A percentile compares a stretch with the other conserved stretches of the same genome.
These are phyloP conservation scores for Chrysanthemum makinoi DNA, from an alignment of 129 eudicot species.

Conservation along the genomic window DNA sequence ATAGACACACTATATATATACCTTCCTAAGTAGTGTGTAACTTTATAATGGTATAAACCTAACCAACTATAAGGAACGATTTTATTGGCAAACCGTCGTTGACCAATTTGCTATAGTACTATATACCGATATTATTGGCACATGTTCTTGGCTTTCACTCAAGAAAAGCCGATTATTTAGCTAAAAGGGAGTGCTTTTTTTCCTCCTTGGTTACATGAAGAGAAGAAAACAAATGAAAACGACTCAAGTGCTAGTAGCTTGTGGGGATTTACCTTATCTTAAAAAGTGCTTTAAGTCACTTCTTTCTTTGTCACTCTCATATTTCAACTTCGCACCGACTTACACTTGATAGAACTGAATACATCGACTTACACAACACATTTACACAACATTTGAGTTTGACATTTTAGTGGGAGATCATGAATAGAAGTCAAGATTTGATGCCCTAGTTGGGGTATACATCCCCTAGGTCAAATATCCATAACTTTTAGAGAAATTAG, in stretches of 20 bases:
- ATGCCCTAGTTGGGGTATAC: constrained; percentile 24
- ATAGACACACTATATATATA: background rate
- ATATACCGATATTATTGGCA: constrained; percentile 37
- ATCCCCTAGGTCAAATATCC: constrained; percentile 28
- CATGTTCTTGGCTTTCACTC: constrained; percentile 42
- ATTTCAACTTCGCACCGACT: constrained; percentile 40
- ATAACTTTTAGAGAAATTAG: background rate
- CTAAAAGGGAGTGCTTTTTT: constrained; percentile 17
- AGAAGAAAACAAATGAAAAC: constrained; percentile 24
- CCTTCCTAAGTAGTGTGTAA: background rate
- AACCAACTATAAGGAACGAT: constrained; percentile 30
- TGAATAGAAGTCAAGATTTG: constrained; percentile 27
- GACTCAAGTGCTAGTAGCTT: constrained; percentile 9
- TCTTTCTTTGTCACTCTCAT: constrained; percentile 31
- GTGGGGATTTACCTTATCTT: too few relatives aligned
- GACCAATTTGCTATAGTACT: constrained; percentile 21
- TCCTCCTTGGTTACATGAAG: constrained; percentile 6
- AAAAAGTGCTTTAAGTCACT: constrained; percentile 27
- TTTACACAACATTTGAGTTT: constrained; percentile 17
- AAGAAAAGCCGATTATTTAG: constrained; percentile 34
- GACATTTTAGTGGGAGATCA: constrained; percentile 20
- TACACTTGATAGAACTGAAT: constrained; percentile 19
- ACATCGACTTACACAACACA: constrained; percentile 17
- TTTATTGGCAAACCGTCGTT: constrained; percentile 33
- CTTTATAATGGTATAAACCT: constrained; percentile 31